Base-by-base conservation (phyloP, 129 eudicot genomes). In the Deinandra increscens region DNA sequence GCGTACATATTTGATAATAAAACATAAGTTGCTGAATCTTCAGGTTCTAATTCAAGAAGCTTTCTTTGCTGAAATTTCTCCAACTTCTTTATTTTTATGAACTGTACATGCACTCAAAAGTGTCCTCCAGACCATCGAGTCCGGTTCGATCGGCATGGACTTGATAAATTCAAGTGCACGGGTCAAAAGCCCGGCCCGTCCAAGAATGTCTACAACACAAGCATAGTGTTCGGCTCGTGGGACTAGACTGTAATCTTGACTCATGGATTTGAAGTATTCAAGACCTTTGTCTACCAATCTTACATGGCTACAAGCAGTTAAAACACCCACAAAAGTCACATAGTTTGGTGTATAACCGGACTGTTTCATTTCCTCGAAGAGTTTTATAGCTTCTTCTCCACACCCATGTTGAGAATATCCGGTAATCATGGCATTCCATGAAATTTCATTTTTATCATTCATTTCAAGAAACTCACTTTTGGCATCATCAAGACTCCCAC, bases 351-450 rank as follows among this genome's bases (percentile, higher is more conserved):
- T 80, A 76, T 80, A 41, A 38, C 80, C 79, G 6, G 34, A 75
- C 54, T 6, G 22, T 72, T 76, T 89, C 99, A 89, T 94, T 46
- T 89, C 88, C 45, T 89, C 86, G 38, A 89, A 94, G 70, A 94
- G 86, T 37, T 87, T 43, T 73, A 94, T 73, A 33, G 97, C 96
- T 78, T 89, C 81, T 41, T 64, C 66, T 37, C 99, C 97, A 66
- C 82, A 78, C 26, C 99, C 99, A 59, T 94, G 99, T 76, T 94
- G 99, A 69, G 99, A 94, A 66, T 89, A 94, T 38, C 93, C 96
- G 4, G 97, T 89, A 34, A 94, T 94, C 97, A 94, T 94, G 22
- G 99, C 93, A 74, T 94, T 94, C 99, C 99, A 94, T 7, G 99
- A 84, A 31, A 94, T 69, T 43, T 89, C 97, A 49, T 89, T 94